Evolutionary conservation across 495 filamentous ascomycete genomes (phyloP).

Genomic region (Penicillium steckii): DNA sequence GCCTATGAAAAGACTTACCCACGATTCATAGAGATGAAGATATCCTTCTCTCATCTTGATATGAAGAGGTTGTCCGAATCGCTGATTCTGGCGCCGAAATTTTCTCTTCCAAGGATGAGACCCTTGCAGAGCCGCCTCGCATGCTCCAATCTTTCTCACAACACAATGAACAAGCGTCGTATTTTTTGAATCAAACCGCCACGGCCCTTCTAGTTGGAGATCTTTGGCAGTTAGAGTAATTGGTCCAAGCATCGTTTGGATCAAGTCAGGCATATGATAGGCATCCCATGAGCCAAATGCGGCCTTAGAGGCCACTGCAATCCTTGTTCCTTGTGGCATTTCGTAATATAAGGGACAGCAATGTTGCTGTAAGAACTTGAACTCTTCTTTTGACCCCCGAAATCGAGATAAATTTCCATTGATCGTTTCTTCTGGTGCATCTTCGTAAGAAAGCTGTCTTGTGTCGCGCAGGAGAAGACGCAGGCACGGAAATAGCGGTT

Average conservation of each 20-base stretch:
- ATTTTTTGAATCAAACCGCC: neutral
- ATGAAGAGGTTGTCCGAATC: neutral
- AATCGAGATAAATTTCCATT: neutral
- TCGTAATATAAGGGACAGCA: constrained; percentile 3
- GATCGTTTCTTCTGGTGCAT: neutral
- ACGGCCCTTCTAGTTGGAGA: neutral
- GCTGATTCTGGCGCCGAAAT: neutral
- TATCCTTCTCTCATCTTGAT: neutral
- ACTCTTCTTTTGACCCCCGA: constrained; percentile 4
- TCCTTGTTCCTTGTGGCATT: neutral
- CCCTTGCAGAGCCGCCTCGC: neutral
- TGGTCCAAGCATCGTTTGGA: neutral
- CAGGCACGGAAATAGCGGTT: neutral
- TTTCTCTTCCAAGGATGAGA: neutral
- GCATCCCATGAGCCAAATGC: neutral
- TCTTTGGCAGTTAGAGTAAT: neutral
- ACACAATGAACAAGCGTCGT: neutral
- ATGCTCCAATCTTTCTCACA: neutral
- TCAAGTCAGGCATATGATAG: neutral
- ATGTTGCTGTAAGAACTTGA: constrained; percentile 4
- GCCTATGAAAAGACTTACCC: neutral
- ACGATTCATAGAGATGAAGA: neutral
- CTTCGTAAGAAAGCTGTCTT: neutral
- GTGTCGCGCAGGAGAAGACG: neutral
- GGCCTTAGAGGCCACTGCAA: constrained; percentile 1